These are phyloP conservation scores for Hygrophorus pudorinus DNA, from an alignment of 768 basidiomycete species.

Conservation along the genomic window DNA sequence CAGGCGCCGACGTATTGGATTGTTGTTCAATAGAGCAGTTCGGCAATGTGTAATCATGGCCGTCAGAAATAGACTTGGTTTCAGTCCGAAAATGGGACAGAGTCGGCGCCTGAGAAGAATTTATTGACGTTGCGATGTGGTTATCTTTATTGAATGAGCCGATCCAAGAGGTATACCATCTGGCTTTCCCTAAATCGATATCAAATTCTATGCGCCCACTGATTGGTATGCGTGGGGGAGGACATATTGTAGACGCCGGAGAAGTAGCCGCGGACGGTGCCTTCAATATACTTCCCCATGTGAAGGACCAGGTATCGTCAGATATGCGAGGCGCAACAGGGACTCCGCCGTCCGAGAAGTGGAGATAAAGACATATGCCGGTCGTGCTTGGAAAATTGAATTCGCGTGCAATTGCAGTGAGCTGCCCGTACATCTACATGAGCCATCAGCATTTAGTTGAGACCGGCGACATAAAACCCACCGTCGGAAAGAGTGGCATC, in stretches of 20 bases:
- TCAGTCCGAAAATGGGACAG: constrained; percentile 44
- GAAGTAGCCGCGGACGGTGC: constrained; percentile 17
- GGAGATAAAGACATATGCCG: constrained; percentile 75
- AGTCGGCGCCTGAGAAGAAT: constrained; percentile 31
- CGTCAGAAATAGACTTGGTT: constrained; percentile 36
- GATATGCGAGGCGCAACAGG: constrained; percentile 61
- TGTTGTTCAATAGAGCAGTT: constrained; percentile 18
- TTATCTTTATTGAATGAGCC: constrained; percentile 35
- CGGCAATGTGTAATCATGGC: constrained; percentile 31
- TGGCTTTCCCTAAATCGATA: constrained; percentile 63
- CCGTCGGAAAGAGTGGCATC: constrained; percentile 70
- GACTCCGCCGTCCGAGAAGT: constrained; percentile 45
- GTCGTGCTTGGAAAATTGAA: constrained; percentile 71
- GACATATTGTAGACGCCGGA: too few species aligned
- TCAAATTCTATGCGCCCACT: constrained; percentile 82
- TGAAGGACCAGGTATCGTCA: constrained; percentile 65
- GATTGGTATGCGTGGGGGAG: constrained; percentile 42
- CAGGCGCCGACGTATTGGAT: constrained; percentile 18
- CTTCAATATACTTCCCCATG: constrained; percentile 59
- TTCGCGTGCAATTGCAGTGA: constrained; percentile 71
- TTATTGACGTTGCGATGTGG: constrained; percentile 27
- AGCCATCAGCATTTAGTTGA: constrained; percentile 3
- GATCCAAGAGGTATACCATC: constrained; percentile 72
- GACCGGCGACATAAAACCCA: constrained; percentile 17
- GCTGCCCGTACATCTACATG: constrained; percentile 61